phyloP scores from a whole-genome alignment of 768 basidiomycete species.

The Leccinum boreale region DNA sequence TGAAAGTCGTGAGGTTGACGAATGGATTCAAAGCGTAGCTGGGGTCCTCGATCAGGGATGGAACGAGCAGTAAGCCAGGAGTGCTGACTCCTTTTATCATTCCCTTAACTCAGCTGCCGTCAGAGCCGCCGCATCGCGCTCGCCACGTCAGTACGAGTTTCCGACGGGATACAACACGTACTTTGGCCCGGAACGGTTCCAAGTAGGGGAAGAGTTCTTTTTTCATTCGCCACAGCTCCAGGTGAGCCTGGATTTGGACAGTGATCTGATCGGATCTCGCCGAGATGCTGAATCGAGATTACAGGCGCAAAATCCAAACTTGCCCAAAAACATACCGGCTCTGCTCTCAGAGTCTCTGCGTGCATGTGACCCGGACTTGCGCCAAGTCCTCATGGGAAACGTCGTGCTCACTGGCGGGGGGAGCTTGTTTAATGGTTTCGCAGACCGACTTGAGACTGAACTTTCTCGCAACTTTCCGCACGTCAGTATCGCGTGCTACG shows the following conservation, averaged over 20 bases:
- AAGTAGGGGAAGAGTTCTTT: constrained; percentile 89
- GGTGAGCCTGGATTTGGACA: constrained; percentile 33
- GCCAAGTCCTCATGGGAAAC: constrained; percentile 86
- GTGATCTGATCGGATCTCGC: background rate
- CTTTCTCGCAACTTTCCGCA: constrained; percentile 72
- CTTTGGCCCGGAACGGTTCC: constrained; percentile 79
- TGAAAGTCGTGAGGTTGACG: constrained; percentile 80
- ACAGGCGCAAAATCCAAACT: constrained; percentile 55
- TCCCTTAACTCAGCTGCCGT: background rate
- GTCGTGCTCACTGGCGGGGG: constrained; percentile 97
- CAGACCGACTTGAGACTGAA: constrained; percentile 79
- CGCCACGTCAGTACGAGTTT: constrained; percentile 83
- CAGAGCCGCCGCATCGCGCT: constrained; percentile 58
- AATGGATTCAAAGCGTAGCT: constrained; percentile 88
- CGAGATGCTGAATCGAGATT: constrained; percentile 4
- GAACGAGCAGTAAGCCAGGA: constrained; percentile 73
- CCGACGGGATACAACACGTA: constrained; percentile 87
- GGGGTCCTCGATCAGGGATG: constrained; percentile 85
- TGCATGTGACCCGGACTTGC: constrained; percentile 87
- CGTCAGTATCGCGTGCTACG: constrained; percentile 43
- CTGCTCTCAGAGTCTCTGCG: constrained; percentile 77
- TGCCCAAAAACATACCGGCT: constrained; percentile 72
- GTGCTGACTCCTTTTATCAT: background rate
- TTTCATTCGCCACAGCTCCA: constrained; percentile 58
- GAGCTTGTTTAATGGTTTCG: constrained; percentile 80